phyloP scores from a whole-genome alignment of 2,329 filamentous ascomycete species.

The Salinomyces thailandicus region DNA sequence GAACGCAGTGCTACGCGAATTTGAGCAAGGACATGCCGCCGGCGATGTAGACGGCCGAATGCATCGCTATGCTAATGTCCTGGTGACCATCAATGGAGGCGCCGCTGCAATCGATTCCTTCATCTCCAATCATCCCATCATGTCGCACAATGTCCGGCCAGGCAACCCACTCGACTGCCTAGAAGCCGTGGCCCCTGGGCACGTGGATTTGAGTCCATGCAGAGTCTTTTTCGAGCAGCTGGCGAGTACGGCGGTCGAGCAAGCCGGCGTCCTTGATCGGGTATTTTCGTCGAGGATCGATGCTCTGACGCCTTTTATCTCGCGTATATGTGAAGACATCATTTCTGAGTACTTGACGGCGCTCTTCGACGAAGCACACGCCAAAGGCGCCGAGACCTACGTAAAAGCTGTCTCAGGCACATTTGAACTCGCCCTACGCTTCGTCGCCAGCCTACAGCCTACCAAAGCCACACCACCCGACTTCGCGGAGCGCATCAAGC shows the following conservation, averaged over 20 bases:
- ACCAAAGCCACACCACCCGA: slow-evolving; percentile 52
- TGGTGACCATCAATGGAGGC: slow-evolving; percentile 73
- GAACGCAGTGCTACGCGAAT: slow-evolving; percentile 79
- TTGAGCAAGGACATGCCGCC: slow-evolving; percentile 81
- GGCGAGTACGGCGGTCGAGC: slow-evolving; percentile 67
- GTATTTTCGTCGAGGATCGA: slow-evolving; percentile 64
- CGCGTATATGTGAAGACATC: slow-evolving; percentile 71
- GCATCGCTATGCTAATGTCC: slow-evolving; percentile 77
- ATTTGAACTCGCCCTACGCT: slow-evolving; percentile 74
- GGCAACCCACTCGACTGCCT: slow-evolving; percentile 75
- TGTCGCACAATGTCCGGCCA: slow-evolving; percentile 60
- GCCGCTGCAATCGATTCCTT: slow-evolving; percentile 71
- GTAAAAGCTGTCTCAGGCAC: slow-evolving; percentile 77
- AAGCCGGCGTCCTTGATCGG: slow-evolving; percentile 65
- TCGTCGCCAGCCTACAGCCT: slow-evolving; percentile 60
- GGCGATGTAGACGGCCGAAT: slow-evolving; percentile 83
- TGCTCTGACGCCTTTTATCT: slow-evolving; percentile 68
- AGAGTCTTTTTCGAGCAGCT: slow-evolving; percentile 70
- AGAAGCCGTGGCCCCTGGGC: slow-evolving; percentile 53
- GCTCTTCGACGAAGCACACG: slow-evolving; percentile 78
- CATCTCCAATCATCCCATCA: slow-evolving; percentile 72
- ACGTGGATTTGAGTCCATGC: slow-evolving; percentile 68
- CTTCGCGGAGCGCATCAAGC: slow-evolving; percentile 54
- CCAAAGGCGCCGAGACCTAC: slow-evolving; percentile 63
- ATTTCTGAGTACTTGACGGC: slow-evolving; percentile 77